A percentile compares a stretch with the other conserved stretches of the same genome.
phyloP scores from a whole-genome alignment of 2,329 filamentous ascomycete species.

The Sporothrix brunneoviolacea region DNA sequence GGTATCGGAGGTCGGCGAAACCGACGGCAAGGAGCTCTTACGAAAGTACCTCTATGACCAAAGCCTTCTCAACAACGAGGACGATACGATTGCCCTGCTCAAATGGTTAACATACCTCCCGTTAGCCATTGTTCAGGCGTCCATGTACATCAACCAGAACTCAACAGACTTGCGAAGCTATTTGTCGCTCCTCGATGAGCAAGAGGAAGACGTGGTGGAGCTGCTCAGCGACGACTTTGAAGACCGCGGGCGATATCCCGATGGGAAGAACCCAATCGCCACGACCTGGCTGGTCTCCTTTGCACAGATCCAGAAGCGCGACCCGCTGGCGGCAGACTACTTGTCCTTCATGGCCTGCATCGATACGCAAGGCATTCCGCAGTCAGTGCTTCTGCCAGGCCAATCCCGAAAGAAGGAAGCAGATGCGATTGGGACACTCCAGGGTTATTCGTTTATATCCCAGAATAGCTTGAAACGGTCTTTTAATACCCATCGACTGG shows the following conservation, averaged over 20 bases:
- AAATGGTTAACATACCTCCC: constrained; percentile 10
- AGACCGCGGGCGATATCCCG: constrained; percentile 9
- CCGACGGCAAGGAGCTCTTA: constrained; percentile 6
- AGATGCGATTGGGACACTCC: constrained; percentile 22
- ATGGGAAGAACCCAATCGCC: constrained; percentile 13
- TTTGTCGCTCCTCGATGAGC: constrained; percentile 5
- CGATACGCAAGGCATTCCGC: constrained; percentile 25
- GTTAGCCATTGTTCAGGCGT: constrained; percentile 16
- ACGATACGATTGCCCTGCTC: background rate
- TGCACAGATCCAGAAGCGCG: constrained; percentile 14
- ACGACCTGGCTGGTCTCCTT: constrained; percentile 20
- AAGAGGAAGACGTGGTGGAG: constrained; percentile 6
- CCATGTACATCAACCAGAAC: constrained; percentile 12
- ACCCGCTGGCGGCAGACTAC: constrained; percentile 23
- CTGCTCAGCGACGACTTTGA: constrained; percentile 16
- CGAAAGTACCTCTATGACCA: background rate
- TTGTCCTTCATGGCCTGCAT: constrained; percentile 26
- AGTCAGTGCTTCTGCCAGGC: constrained; percentile 19
- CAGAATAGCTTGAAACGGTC: constrained; percentile 10
- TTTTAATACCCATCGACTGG: constrained; percentile 28
- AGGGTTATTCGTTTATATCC: constrained; percentile 27
- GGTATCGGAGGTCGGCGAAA: background rate
- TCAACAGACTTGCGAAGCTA: constrained; percentile 2
- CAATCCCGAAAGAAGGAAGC: constrained; percentile 11
- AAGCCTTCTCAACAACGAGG: constrained; percentile 10